These are phyloP conservation scores for Metschnikowia gelsemii DNA, from an alignment of 805 yeast genomes.

Conservation along the genomic window DNA sequence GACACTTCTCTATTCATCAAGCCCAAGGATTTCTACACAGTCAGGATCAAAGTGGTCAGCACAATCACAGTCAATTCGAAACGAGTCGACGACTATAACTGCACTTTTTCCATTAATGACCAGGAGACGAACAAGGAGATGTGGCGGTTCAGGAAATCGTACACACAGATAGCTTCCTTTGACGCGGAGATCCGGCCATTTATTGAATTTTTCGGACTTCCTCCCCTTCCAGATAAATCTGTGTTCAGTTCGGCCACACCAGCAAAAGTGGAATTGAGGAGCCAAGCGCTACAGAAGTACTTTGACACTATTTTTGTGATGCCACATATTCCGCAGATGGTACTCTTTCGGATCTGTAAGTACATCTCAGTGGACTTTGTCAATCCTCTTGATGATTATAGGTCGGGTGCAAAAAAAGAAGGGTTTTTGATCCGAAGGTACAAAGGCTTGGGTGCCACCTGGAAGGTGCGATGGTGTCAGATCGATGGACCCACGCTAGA, in stretches of 20 bases:
- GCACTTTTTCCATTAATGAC: constrained; percentile 64
- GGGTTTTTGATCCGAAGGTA: constrained; percentile 65
- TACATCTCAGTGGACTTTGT: constrained; percentile 69
- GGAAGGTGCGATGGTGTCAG: constrained; percentile 72
- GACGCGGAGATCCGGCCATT: constrained; percentile 59
- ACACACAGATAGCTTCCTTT: constrained; percentile 57
- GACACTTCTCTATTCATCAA: constrained; percentile 54
- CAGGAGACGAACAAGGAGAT: constrained; percentile 60
- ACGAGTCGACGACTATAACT: constrained; percentile 55
- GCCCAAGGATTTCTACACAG: constrained; percentile 56
- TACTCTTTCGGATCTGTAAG: constrained; percentile 54
- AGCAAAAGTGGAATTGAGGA: constrained; percentile 59
- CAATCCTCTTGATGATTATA: constrained; percentile 53
- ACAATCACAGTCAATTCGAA: constrained; percentile 40
- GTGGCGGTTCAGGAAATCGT: constrained; percentile 71
- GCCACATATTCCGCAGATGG: constrained; percentile 56
- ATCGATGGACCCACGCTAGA: constrained; percentile 59
- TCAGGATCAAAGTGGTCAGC: constrained; percentile 48
- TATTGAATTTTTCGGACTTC: constrained; percentile 52
- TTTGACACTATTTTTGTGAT: constrained; percentile 55
- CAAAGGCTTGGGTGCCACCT: constrained; percentile 58
- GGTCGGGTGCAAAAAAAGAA: constrained; percentile 56
- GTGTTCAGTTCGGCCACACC: constrained; percentile 63
- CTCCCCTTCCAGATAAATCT: constrained; percentile 62
- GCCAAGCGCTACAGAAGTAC: constrained; percentile 55